A percentile compares a stretch with the other conserved stretches of the same genome.
phyloP scores from a whole-genome alignment of 1,139 yeast species.

The Saccharomyces hybrid region DNA sequence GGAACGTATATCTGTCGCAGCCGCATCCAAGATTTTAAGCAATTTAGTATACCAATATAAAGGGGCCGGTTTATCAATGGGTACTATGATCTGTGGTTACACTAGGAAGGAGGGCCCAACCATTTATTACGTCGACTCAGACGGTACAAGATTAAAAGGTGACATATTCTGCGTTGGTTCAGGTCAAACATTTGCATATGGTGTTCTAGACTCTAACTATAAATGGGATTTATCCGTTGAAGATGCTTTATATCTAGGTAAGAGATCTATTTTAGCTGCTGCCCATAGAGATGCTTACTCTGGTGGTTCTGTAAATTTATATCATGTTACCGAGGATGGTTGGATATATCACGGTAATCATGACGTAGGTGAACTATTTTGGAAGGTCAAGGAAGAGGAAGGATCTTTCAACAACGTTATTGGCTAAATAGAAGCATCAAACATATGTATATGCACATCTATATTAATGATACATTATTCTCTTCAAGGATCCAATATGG shows the following conservation, averaged over 20 bases:
- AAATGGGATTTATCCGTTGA: constrained; percentile 85
- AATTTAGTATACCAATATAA: constrained; percentile 89
- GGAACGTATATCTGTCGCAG: constrained; percentile 91
- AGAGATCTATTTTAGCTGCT: constrained; percentile 93
- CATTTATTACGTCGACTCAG: constrained; percentile 92
- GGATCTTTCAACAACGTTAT: constrained; percentile 86
- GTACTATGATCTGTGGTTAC: constrained; percentile 97
- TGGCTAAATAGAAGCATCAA: constrained; percentile 33
- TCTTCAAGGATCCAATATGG: background rate
- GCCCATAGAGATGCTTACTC: constrained; percentile 98
- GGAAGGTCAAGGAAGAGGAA: constrained; percentile 85
- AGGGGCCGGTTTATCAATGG: constrained; percentile 99
- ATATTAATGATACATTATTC: constrained; percentile 8
- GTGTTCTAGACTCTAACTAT: constrained; percentile 89
- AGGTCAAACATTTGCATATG: constrained; percentile 99
- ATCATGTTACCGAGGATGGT: constrained; percentile 87
- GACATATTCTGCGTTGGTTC: constrained; percentile 97
- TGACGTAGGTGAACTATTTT: constrained; percentile 84
- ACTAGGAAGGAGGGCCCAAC: constrained; percentile 94
- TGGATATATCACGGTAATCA: constrained; percentile 95
- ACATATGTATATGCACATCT: constrained; percentile 1
- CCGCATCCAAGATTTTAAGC: constrained; percentile 88
- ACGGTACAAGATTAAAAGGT: constrained; percentile 92
- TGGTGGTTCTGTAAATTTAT: constrained; percentile 92
- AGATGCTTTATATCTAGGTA: constrained; percentile 89